Conservation (phyloP, 306 rosid species). For the Abrus precatorius region DNA sequence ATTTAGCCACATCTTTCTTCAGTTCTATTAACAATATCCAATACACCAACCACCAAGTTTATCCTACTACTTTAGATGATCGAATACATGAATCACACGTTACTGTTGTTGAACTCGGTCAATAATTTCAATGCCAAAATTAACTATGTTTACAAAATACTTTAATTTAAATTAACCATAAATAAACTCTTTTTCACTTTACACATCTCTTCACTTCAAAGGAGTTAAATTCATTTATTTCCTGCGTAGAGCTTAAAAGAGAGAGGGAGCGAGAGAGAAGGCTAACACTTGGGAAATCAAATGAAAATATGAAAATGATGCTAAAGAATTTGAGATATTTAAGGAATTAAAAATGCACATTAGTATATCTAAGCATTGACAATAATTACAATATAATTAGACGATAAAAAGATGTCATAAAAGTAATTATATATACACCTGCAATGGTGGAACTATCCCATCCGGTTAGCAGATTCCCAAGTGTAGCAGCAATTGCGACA, state of each 20-base stretch:
- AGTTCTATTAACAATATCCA: not conserved
- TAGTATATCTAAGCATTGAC: not conserved
- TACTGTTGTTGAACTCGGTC: no score
- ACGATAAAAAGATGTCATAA: not conserved
- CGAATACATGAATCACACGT: no score
- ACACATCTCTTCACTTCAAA: no score
- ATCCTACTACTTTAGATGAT: no score
- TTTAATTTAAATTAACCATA: no score
- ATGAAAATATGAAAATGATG: not conserved
- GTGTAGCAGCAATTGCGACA: slow-evolving; percentile 84
- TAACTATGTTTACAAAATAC: no score
- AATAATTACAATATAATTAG: not conserved
- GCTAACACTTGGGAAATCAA: not conserved
- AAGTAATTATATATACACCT: slow-evolving; percentile 50
- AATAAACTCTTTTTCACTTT: no score
- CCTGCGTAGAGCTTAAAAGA: no score
- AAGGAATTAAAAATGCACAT: not conserved
- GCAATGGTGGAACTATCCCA: slow-evolving; percentile 98
- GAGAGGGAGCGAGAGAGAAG: not conserved
- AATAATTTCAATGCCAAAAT: no score
- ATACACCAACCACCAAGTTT: no score
- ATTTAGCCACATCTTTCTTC: slow-evolving; percentile 2
- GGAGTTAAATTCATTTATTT: no score
- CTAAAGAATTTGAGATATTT: not conserved
- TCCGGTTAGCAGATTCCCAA: slow-evolving; percentile 85